Evolutionary conservation across 2,329 filamentous ascomycete species (phyloP).

Genomic region (Botrytis aclada): DNA sequence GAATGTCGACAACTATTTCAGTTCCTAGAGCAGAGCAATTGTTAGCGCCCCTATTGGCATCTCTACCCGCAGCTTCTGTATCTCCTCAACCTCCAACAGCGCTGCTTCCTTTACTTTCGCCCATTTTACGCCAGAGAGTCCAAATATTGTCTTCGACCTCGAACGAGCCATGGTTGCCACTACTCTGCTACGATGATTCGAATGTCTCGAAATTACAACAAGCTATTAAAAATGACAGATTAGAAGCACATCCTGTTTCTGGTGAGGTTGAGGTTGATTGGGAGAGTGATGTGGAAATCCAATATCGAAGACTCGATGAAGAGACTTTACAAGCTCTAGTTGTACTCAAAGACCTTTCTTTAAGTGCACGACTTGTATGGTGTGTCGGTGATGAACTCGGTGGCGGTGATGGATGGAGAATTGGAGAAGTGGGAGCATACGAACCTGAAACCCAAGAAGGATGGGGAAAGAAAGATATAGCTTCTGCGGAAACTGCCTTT

Average conservation of each 20-base stretch:
- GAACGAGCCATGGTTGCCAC: conserved; percentile 67
- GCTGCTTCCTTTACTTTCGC: conserved; percentile 59
- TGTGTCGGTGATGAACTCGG: conserved; percentile 57
- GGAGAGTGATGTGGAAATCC: conserved; percentile 62
- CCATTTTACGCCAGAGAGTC: conserved; percentile 63
- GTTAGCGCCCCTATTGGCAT: conserved; percentile 56
- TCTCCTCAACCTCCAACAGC: conserved; percentile 55
- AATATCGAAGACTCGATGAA: conserved; percentile 66
- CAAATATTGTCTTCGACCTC: conserved; percentile 60
- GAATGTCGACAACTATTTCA: conserved; percentile 35
- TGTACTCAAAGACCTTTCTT: conserved; percentile 56
- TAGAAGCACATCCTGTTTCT: conserved; percentile 78
- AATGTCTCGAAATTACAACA: conserved; percentile 55
- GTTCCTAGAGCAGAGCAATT: conserved; percentile 49
- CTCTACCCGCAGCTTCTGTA: conserved; percentile 56
- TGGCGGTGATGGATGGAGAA: conserved; percentile 63
- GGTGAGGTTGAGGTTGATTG: conserved; percentile 72
- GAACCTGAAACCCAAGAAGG: conserved; percentile 53
- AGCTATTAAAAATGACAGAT: conserved; percentile 57
- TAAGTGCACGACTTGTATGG: conserved; percentile 67
- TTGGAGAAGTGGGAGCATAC: conserved; percentile 64
- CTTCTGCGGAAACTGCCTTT: conserved; percentile 60
- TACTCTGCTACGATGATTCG: conserved; percentile 64
- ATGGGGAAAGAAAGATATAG: conserved; percentile 50
- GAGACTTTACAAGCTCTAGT: conserved; percentile 72